Base-by-base conservation (phyloP, 768 basidiomycete species). In the Leccinum disarticulatum region DNA sequence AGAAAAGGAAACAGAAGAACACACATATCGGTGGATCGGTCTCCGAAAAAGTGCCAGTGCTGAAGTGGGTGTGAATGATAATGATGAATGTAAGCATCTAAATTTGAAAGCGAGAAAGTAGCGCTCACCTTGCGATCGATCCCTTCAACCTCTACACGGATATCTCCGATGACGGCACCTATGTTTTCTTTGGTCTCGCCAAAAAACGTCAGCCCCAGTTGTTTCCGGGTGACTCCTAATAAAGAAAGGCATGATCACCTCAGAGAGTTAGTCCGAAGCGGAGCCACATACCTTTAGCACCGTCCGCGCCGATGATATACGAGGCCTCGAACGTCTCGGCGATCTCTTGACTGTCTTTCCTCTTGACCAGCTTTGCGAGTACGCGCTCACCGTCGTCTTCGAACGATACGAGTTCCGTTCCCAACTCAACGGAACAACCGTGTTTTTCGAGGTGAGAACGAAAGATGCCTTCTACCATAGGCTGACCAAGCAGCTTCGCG, bases 371-470 rank as follows among this genome's bases (percentile, higher is more conserved):
- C 13, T 72, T 72, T 7, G 76, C 81, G 11, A 69, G 61, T 9
- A 83, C 77, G 31, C 61, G 60, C 33, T 74, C 71, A 2, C 70
- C 67, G 8, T 64, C 61, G 57, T 83, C 78, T 53, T 74, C 68
- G 48, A 84, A 78, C 0, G 77, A 77, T n/a, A 66, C 43, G 8
- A 84, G 74, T 57, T 80, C 79, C 1, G 79, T 79, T 15, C 76
- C 77, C 19, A 77, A 56, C 60, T 85, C 81, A 14, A 83, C 73
- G 14, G 43, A 46, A 53, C 73, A 74, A 0, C 61, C 64, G 7
- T 64, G 58, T 9, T 65, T 66, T 31, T 64, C 64, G 19, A 71
- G 58, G 48, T 64, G 67, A 30, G 52, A 53, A 36, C 66, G 52
- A 2, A 65, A 19, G 31, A 68, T 62, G 0, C 62, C 69, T 60